Conservation (phyloP, 768 basidiomycete genomes). For the Lactarius pseudohatsudake region DNA sequence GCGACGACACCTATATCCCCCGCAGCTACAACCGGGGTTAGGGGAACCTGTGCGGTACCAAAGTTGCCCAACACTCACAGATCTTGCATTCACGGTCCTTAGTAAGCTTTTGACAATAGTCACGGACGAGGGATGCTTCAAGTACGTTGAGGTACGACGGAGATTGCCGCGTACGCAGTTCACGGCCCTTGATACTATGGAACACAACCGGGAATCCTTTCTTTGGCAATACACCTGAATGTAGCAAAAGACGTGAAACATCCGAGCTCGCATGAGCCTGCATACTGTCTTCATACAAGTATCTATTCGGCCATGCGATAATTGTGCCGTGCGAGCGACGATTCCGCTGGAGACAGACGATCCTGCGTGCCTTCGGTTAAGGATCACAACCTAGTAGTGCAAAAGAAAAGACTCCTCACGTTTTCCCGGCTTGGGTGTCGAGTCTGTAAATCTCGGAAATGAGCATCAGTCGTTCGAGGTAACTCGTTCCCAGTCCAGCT, state of each 20-base stretch:
- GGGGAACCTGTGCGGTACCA: neutral
- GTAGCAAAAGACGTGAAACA: conserved; percentile 33
- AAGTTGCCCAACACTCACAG: conserved; percentile 31
- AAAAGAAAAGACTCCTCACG: conserved; percentile 32
- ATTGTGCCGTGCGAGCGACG: conserved; percentile 41
- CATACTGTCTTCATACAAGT: conserved; percentile 41
- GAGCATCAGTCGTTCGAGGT: conserved; percentile 39
- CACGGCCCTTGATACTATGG: conserved; percentile 38
- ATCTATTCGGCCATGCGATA: conserved; percentile 55
- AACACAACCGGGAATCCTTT: conserved; percentile 37
- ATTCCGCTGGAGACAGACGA: conserved; percentile 25
- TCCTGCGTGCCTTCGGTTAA: conserved; percentile 22
- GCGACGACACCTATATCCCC: conserved; percentile 42
- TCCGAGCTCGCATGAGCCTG: conserved; percentile 33
- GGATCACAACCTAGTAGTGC: too few relatives aligned
- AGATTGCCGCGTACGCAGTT: conserved; percentile 38
- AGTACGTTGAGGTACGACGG: conserved; percentile 44
- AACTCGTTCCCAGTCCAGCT: conserved; percentile 38
- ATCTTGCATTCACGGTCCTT: conserved; percentile 34
- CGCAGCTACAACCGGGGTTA: conserved; percentile 27
- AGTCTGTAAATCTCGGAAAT: conserved; percentile 35
- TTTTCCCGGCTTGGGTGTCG: conserved; percentile 30
- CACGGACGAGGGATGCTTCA: conserved; percentile 40
- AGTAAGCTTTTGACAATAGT: conserved; percentile 36
- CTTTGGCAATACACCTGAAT: conserved; percentile 34